Evolutionary conservation across 2,329 filamentous ascomycete species (phyloP).

Genomic region (Calonectria montana): DNA sequence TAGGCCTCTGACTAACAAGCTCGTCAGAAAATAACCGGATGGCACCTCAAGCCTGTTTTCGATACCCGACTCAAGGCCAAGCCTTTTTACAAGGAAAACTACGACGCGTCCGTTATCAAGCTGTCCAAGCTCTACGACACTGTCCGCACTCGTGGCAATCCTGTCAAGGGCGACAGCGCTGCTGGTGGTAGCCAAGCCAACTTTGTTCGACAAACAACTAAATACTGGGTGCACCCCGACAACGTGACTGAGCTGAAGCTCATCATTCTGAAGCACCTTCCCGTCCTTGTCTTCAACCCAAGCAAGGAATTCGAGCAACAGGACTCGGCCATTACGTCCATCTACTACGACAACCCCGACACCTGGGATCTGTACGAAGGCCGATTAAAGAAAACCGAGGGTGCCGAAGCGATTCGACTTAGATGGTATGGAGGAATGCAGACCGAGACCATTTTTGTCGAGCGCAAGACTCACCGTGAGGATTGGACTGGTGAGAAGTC

Average conservation of each 20-base stretch:
- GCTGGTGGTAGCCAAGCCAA: conserved; percentile 94
- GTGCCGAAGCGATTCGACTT: conserved; percentile 94
- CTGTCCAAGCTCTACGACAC: conserved; percentile 95
- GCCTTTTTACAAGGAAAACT: conserved; percentile 99
- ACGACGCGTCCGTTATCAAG: conserved; percentile 94
- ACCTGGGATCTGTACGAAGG: conserved; percentile 96
- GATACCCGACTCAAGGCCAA: conserved; percentile 93
- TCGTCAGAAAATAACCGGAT: conserved; percentile 87
- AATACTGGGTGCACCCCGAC: conserved; percentile 99
- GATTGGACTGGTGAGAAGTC: conserved; percentile 99
- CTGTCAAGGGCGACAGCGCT: conserved; percentile 89
- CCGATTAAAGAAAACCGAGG: conserved; percentile 96
- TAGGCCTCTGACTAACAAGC: conserved; percentile 32
- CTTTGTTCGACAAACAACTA: conserved; percentile 97
- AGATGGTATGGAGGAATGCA: conserved; percentile 99
- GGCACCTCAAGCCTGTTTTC: conserved; percentile 96
- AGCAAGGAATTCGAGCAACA: conserved; percentile 94
- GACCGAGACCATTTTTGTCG: conserved; percentile 93
- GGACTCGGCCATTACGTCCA: conserved; percentile 96
- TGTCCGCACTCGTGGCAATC: conserved; percentile 92
- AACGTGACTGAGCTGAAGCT: conserved; percentile 99
- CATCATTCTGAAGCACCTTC: conserved; percentile 96
- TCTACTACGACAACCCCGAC: conserved; percentile 96
- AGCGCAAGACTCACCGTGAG: conserved; percentile 97
- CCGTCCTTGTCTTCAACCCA: conserved; percentile 95